A percentile compares a stretch with the other conserved stretches of the same genome.
Conservation (phyloP, 352 stramenopile genomes). For the Phytophthora idaei region DNA sequence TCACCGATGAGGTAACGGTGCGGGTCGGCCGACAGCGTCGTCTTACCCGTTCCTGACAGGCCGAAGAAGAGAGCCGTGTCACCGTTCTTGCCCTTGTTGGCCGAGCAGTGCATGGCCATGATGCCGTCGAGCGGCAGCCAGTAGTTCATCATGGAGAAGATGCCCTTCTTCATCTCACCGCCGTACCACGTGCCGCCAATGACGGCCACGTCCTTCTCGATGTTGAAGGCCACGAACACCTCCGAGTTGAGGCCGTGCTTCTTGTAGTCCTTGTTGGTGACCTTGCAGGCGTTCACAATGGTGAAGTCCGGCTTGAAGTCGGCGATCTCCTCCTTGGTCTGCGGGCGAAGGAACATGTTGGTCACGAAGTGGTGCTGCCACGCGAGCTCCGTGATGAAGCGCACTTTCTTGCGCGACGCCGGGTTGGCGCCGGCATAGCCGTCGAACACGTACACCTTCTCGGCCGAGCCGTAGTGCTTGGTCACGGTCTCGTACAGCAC, state of each 20-base stretch:
- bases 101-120: conserved; percentile 98
- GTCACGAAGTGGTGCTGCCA: conserved; percentile 99
- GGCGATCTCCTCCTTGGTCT: conserved; percentile 86
- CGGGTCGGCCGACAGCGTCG: conserved; percentile 91
- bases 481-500: conserved; percentile 95
- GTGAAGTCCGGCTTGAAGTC: conserved; percentile 97
- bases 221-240: conserved; percentile 97
- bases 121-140: conserved; percentile 95
- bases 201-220: conserved; percentile 95
- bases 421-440: conserved; percentile 94
- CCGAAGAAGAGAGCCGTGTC: conserved; percentile 99
- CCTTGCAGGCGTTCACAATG: conserved; percentile 97
- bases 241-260: conserved; percentile 94
- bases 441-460: conserved; percentile 97
- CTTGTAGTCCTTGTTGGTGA: conserved; percentile 95
- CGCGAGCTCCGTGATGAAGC: conserved; percentile 97
- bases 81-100: conserved; percentile 96
- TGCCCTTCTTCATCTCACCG: conserved; percentile 99
- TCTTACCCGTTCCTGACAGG: conserved; percentile 91
- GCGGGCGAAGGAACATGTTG: conserved; percentile 95
- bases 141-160: conserved; percentile 99
- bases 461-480: conserved; percentile 91
- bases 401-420: conserved; percentile 94
- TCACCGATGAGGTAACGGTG: conserved; percentile 83
- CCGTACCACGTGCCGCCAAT: conserved; percentile 97